Evolutionary conservation across 495 filamentous ascomycete genomes (phyloP), one percentile per base, ranked within the genome.

Genomic region (Penicillium lagena): DNA sequence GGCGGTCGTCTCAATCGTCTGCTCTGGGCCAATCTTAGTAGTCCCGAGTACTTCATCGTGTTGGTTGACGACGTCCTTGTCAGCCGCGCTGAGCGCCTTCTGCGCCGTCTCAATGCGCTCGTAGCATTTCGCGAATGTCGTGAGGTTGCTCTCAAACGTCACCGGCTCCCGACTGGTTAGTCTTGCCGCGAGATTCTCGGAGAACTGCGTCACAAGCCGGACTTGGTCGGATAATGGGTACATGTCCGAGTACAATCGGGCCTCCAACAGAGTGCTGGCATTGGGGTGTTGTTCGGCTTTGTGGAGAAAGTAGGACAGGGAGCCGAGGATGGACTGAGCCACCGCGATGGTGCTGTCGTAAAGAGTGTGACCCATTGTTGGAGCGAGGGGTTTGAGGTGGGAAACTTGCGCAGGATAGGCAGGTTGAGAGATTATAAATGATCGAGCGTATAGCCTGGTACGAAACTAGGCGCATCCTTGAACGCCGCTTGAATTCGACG

Each of bases 201-300:
- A 48, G 10, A 49, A 62, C 43, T 68, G 56, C 34, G 62, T 61
- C 13, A 51, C 56, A 34, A 70, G 52, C 14, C 66, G 63, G 49
- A 79, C 47, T 49, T 81, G 78, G 50, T 63, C 63, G 42, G 58
- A 37, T 13, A 79, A 45, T 22, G 70, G 58, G 37, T 62, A 60
- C 77, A 79, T 79, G 62, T 78, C 76, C 4, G 57, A 52, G 47
- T 54, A 40, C 1, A 67, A 46, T 15, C 64, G 62, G 49, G 60
- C 48, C 12, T 35, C 14, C 42, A 56, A 47, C 0, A 64, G 40
- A n/a, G 50, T 38, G 49, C 28, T 54, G 13, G 55, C 42, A 41
- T 58, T 29, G 45, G 60, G 50, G 29, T 35, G 51, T 17, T 42
- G 11, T 43, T 59, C 54, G 38, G 55, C 54, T 51, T 54, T 29